Evolutionary conservation across 257 asterid genomes (phyloP).

Genomic region (Scutellaria minor): DNA sequence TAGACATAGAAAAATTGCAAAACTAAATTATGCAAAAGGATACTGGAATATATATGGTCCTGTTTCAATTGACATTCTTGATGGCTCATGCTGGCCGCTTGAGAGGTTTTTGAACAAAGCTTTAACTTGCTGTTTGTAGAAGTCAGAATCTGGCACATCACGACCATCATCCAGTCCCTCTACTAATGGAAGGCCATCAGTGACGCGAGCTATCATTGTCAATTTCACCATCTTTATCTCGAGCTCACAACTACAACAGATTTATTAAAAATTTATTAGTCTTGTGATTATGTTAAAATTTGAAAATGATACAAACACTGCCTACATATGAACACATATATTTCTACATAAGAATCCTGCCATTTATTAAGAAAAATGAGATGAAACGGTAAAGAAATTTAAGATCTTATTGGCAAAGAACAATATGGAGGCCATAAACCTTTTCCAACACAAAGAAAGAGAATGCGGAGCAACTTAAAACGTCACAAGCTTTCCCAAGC

Average conservation of each 20-base stretch:
- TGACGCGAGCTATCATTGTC: conserved; percentile 90
- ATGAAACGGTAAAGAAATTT: background rate
- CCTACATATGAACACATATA: background rate
- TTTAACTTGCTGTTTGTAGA: conserved; percentile 86
- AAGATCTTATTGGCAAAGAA: background rate
- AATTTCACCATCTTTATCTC: conserved; percentile 74
- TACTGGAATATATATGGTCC: conserved; percentile 88
- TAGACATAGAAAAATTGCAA: conserved; percentile 1
- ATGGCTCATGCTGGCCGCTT: conserved; percentile 77
- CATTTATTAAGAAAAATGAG: conserved; percentile 14
- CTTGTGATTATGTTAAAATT: conserved; percentile 5
- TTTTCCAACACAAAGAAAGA: conserved; percentile 5
- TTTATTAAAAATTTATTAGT: conserved; percentile 25
- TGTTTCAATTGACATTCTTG: conserved; percentile 90
- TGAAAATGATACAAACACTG: conserved; percentile 15
- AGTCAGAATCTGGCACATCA: conserved; percentile 76
- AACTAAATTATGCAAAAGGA: conserved; percentile 48
- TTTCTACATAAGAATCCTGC: background rate
- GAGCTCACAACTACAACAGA: conserved; percentile 46
- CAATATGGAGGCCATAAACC: conserved; percentile 10
- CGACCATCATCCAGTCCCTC: conserved; percentile 95
- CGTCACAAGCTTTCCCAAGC: background rate
- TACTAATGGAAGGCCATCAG: conserved; percentile 86
- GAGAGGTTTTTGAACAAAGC: conserved; percentile 81
- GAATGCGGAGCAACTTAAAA: background rate